Evolutionary conservation across 2,329 filamentous ascomycete species (phyloP), one percentile per base, ranked within the genome.

Genomic region (Cryphonectria nitschkei): DNA sequence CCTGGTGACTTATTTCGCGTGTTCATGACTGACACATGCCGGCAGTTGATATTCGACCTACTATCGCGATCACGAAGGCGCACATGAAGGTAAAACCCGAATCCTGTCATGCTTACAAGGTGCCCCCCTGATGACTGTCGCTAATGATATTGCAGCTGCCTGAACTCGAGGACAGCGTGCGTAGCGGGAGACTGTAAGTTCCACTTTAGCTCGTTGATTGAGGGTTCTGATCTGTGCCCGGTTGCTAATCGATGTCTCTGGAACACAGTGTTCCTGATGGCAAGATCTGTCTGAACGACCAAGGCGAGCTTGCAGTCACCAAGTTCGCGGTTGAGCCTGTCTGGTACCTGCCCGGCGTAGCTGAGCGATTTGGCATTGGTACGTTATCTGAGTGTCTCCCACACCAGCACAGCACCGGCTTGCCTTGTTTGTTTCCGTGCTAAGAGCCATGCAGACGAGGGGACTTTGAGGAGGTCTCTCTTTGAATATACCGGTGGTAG

Each of bases 261-360:
- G 77, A 65, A 50, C 2, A 3, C 34, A 88, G 86, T 69, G 80
- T 88, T 2, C 87, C 87, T 0, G 96, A 99, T 79, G 95, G 96
- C 67, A 96, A 95, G 78, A 94, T 98, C 61, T 95, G 94, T 77
- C 81, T 98, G 68, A 97, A 97, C 77, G 86, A 89, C n/a, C 82
- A 84, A 2, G 96, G 96, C 69, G 96, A 98, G 79, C 85, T 98
- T 52, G 92, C 92, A 43, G 96, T 98, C 6, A 98, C 96, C 64
- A 99, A 99, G 80, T 93, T 98, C 74, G 96, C 96, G 3, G 96
- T 98, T 29, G 96, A 99, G 81, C 96, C 96, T 34, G 95, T 93
- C 19, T 95, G 93, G 93, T 95, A 94, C 82, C 84, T 95, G 13
- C 93, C 93, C 1, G 93, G 93, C 2, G 92, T 98, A 39, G 96